Evolutionary conservation across 2,329 filamentous ascomycete species (phyloP).

Genomic region (Xylaria sp.): DNA sequence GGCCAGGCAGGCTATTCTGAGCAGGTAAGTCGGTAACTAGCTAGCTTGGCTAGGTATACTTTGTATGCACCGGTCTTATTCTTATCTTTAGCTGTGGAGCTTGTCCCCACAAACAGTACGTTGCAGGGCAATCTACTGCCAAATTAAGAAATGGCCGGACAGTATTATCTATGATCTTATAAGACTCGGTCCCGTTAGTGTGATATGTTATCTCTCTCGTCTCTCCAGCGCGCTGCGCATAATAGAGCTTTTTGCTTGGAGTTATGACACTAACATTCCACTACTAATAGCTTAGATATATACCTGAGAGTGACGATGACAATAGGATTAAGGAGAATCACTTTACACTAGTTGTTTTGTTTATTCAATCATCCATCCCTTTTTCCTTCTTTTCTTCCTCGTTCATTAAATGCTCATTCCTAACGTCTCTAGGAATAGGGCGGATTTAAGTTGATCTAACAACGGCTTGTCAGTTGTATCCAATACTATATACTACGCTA

Average conservation of each 20-base stretch:
- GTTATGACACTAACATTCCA: slow-evolving; percentile 4
- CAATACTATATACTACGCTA: too few relatives aligned
- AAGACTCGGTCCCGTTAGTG: slow-evolving; percentile 1
- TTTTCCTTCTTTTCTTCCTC: too few relatives aligned
- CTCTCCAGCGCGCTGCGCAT: background rate
- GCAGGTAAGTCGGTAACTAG: background rate
- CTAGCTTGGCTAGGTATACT: background rate
- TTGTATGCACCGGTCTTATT: slow-evolving; percentile 13
- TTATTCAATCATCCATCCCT: too few relatives aligned
- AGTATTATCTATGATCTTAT: background rate
- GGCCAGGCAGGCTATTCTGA: too few relatives aligned
- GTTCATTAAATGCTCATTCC: too few relatives aligned
- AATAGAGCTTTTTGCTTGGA: background rate
- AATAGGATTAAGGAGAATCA: too few relatives aligned
- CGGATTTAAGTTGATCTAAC: too few relatives aligned
- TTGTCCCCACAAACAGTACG: slow-evolving; percentile 18
- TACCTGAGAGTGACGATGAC: too few relatives aligned
- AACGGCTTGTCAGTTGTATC: too few relatives aligned
- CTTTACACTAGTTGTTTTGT: too few relatives aligned
- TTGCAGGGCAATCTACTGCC: slow-evolving; percentile 15
- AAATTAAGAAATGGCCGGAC: slow-evolving; percentile 14
- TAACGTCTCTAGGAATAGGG: too few relatives aligned
- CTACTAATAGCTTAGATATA: too few relatives aligned
- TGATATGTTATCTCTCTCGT: background rate
- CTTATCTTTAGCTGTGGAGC: slow-evolving; percentile 31